phyloP scores from a whole-genome alignment of 2,329 filamentous ascomycete genomes.

The Aschersonia sp. region DNA sequence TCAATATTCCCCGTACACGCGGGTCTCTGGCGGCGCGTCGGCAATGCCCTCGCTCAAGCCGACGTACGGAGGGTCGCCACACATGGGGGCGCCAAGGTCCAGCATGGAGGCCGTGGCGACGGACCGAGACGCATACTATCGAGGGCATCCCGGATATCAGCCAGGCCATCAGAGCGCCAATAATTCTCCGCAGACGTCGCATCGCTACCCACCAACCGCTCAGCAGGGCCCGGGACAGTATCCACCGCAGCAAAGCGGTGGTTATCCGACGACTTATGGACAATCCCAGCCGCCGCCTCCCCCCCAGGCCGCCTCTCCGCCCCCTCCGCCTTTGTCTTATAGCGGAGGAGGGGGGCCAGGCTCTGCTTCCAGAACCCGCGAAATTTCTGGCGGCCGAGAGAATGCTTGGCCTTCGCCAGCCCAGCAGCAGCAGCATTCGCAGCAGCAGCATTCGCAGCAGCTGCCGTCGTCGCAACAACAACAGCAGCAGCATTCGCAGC shows the following conservation, averaged over 20 bases:
- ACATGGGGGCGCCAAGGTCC: slow-evolving; percentile 28
- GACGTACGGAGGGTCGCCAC: slow-evolving; percentile 31
- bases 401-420: slow-evolving; percentile 12
- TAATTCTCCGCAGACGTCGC: slow-evolving; percentile 31
- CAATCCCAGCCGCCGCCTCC: slow-evolving; percentile 12
- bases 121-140: slow-evolving; percentile 33
- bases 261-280: slow-evolving; percentile 28
- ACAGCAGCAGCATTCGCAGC: slow-evolving; percentile 12
- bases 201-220: slow-evolving; percentile 27
- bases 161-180: slow-evolving; percentile 20
- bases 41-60: slow-evolving; percentile 42
- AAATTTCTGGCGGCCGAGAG: slow-evolving; percentile 21
- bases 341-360: slow-evolving; percentile 24
- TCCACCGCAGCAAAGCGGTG: slow-evolving; percentile 26
- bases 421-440: slow-evolving; percentile 10
- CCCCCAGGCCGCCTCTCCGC: slow-evolving; percentile 32
- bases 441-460: slow-evolving; percentile 7
- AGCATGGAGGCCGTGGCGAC: slow-evolving; percentile 22
- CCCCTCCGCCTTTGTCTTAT: slow-evolving; percentile 30
- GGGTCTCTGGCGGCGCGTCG: slow-evolving; percentile 20
- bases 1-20: slow-evolving; percentile 31
- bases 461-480: slow-evolving; percentile 6
- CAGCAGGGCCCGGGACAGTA: slow-evolving; percentile 24
- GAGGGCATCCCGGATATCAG: slow-evolving; percentile 19
- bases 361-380: slow-evolving; percentile 26